A percentile compares a stretch with the other conserved stretches of the same genome.
These are phyloP conservation scores for Xerocomellus amylosporus DNA, from an alignment of 768 basidiomycete species.

Conservation along the genomic window DNA sequence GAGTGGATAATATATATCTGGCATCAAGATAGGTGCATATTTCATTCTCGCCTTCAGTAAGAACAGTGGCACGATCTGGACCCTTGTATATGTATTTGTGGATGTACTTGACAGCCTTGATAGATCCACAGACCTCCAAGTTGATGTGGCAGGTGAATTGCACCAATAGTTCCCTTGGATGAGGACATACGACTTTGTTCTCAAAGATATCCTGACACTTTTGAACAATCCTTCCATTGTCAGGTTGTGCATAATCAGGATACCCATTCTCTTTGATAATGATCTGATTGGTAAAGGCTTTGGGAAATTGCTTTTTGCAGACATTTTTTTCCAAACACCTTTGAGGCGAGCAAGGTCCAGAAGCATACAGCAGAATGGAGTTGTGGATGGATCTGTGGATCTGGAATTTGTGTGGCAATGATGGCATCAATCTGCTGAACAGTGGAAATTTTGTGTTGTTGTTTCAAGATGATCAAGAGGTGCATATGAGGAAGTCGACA, in stretches of 20 bases:
- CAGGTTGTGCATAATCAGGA: slow-evolving; percentile 34
- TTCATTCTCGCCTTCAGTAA: no score
- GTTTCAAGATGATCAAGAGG: no score
- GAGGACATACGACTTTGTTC: background rate
- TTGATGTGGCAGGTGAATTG: background rate
- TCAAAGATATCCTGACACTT: slow-evolving; percentile 5
- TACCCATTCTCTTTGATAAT: slow-evolving; percentile 39
- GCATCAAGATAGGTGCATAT: no score
- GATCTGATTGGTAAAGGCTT: slow-evolving; percentile 35
- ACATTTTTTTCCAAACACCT: slow-evolving; percentile 40
- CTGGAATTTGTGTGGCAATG: background rate
- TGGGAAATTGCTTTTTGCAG: slow-evolving; percentile 28
- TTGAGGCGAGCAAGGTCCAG: slow-evolving; percentile 42
- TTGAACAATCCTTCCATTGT: slow-evolving; percentile 33
- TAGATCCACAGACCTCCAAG: no score
- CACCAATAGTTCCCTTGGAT: slow-evolving; percentile 19
- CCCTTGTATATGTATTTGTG: no score
- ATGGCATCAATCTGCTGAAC: no score
- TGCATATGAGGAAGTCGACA: no score
- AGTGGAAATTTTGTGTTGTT: no score
- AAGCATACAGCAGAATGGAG: slow-evolving; percentile 27
- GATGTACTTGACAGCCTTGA: no score
- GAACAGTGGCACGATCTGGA: no score
- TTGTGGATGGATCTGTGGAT: background rate
- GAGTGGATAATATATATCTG: background rate